Base-by-base conservation (phyloP, 257 asterid species). In the Echium plantagineum region DNA sequence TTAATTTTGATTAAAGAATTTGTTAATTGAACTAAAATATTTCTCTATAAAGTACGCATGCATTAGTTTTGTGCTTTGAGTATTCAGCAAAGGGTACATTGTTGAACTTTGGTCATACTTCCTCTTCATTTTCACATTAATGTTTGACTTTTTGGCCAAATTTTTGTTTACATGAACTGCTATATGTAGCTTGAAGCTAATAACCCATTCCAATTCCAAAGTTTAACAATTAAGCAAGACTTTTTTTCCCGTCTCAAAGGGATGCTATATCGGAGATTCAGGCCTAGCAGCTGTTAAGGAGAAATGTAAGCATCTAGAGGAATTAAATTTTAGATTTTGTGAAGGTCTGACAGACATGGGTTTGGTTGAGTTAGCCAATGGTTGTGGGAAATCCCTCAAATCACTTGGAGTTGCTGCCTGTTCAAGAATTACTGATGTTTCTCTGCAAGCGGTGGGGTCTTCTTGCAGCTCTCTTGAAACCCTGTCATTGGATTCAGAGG, bases 331-430 rank as follows among this genome's bases (percentile, higher is more conserved):
- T 75, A 77, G 85, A 59, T 85, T 81, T 79, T 87, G 96, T 74
- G 97, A 87, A 78, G 94, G 90, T 52, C 57, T 90, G 81, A 83
- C 89, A 28, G 96, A 90, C 31, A 66, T 59, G 42, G 97, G 97
- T 56, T 66, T 90, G 76, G 82, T 81, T 58, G 78, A 69, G 64
- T 69, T 90, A 72, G 85, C 75, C 70, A 47, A 63, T 80, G 89
- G 89, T 61, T 74, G 89, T 67, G 91, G 94, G 68, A 77, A 70
- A 70, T 80, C 79, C 20, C 72, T 90, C 80, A 87, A 81, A 72
- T 78, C 95, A 15, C 86, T 90, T 70, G 93, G 90, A 61, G 61
- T 90, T 71, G 97, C 94, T 69, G 89, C 86, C 60, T 90, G 97
- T 77, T 83, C 82, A 58, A 81, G 75, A 70, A 69, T 87, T 68